phyloP scores from a whole-genome alignment of 2,329 filamentous ascomycete species.

The Diaporthe sp. region DNA sequence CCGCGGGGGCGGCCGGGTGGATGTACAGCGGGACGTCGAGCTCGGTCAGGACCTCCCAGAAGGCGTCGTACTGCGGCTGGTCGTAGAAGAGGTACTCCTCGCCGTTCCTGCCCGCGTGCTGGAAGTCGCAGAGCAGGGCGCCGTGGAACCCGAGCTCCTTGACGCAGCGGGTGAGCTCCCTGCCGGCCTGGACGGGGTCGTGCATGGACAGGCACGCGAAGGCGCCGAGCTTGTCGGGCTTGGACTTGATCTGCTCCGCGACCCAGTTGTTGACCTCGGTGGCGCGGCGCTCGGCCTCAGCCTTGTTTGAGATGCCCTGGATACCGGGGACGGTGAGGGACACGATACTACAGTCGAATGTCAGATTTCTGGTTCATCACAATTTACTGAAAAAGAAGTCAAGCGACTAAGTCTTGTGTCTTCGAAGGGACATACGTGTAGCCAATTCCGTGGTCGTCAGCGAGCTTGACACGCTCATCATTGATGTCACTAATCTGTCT shows the following conservation, averaged over 20 bases:
- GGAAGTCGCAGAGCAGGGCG: conserved; percentile 72
- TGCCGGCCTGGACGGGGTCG: conserved; percentile 62
- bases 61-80: conserved; percentile 69
- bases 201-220: conserved; percentile 68
- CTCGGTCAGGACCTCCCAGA: conserved; percentile 70
- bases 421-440: conserved; percentile 49
- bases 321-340: conserved; percentile 64
- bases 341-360: conserved; percentile 42
- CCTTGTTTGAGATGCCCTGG: conserved; percentile 59
- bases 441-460: conserved; percentile 57
- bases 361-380: neutral
- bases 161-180: conserved; percentile 66
- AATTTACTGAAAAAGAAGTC: neutral
- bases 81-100: conserved; percentile 77
- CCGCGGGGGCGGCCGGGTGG: conserved; percentile 71
- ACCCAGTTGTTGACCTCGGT: conserved; percentile 59
- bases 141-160: conserved; percentile 73
- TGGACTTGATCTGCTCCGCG: conserved; percentile 53
- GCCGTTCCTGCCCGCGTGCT: conserved; percentile 69
- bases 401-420: too few species aligned
- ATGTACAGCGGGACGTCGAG: conserved; percentile 76
- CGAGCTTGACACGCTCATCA: conserved; percentile 45
- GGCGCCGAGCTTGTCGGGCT: conserved; percentile 59
- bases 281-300: conserved; percentile 57
- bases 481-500: conserved; percentile 42